phyloP scores from a whole-genome alignment of 1,139 yeast species.

The Eremothecium coryli region DNA sequence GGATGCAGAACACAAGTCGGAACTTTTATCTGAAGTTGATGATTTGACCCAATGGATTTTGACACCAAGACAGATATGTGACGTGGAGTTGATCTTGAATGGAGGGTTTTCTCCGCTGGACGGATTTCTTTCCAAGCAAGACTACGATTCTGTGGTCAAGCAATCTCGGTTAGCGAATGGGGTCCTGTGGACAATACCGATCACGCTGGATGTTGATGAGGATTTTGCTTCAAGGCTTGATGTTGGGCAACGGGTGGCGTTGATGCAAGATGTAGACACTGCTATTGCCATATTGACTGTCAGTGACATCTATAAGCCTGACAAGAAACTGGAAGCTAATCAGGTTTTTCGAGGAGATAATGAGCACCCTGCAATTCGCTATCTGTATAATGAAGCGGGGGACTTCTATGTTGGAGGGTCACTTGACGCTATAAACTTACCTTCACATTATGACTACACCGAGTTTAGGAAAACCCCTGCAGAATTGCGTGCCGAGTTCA shows the following conservation, averaged over 20 bases:
- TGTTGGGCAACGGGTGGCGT: conserved; percentile 57
- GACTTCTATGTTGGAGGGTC: conserved; percentile 85
- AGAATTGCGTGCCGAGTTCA: conserved; percentile 78
- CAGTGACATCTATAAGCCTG: conserved; percentile 70
- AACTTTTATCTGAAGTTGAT: conserved; percentile 50
- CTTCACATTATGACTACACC: conserved; percentile 84
- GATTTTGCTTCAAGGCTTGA: conserved; percentile 41
- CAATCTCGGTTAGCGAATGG: conserved; percentile 71
- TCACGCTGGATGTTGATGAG: conserved; percentile 68
- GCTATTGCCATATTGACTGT: conserved; percentile 76
- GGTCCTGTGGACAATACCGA: conserved; percentile 85
- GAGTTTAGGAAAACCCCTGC: conserved; percentile 85
- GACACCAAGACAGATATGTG: conserved; percentile 88
- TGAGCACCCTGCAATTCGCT: conserved; percentile 87
- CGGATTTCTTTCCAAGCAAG: conserved; percentile 76
- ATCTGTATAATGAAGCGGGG: conserved; percentile 65
- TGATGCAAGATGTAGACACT: conserved; percentile 75
- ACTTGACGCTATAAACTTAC: conserved; percentile 72
- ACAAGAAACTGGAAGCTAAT: conserved; percentile 70
- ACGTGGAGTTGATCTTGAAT: conserved; percentile 77
- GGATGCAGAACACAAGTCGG: conserved; percentile 53
- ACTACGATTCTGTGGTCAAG: conserved; percentile 71
- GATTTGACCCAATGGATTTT: conserved; percentile 36
- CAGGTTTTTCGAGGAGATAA: conserved; percentile 94
- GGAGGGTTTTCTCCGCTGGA: conserved; percentile 93